These are phyloP conservation scores for Aurifilum marmelostoma DNA, from an alignment of 2,329 filamentous ascomycete species.

Conservation along the genomic window DNA sequence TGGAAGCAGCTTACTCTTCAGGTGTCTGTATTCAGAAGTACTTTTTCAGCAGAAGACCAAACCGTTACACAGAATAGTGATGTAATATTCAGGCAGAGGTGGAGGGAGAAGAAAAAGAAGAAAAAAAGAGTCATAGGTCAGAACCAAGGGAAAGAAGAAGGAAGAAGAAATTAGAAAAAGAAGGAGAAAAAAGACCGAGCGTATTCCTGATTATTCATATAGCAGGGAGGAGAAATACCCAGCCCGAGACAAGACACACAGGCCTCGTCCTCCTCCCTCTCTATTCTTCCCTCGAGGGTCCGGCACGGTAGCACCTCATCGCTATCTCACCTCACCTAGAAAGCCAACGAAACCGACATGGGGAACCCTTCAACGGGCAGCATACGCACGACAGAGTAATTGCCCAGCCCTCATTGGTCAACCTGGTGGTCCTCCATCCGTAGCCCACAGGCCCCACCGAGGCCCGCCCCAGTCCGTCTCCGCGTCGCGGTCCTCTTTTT, in stretches of 20 bases:
- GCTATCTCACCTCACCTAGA: slow-evolving; percentile 7
- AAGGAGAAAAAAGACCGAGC: slow-evolving; percentile 19
- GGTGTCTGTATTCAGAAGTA: background rate
- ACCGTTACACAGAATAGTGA: background rate
- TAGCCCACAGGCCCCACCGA: slow-evolving; percentile 17
- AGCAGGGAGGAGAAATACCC: background rate
- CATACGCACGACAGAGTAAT: slow-evolving; percentile 21
- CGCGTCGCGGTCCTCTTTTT: slow-evolving; percentile 2
- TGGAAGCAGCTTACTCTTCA: slow-evolving; percentile 7
- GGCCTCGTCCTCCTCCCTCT: background rate
- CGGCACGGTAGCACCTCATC: background rate
- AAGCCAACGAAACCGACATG: background rate
- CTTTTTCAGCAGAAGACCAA: background rate
- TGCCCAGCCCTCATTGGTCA: slow-evolving; percentile 19
- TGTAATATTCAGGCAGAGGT: background rate
- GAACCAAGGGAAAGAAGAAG: background rate
- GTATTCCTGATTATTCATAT: slow-evolving; percentile 26
- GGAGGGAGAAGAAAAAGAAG: background rate
- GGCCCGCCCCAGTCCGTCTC: background rate
- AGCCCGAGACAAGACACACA: slow-evolving; percentile 8
- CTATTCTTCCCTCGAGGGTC: background rate
- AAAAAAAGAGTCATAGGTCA: no score
- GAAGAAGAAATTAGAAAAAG: slow-evolving; percentile 5
- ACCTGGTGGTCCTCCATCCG: background rate
- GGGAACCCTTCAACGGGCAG: background rate